phyloP scores from a whole-genome alignment of 148 eudicot genomes.

The Cornus suecica region DNA sequence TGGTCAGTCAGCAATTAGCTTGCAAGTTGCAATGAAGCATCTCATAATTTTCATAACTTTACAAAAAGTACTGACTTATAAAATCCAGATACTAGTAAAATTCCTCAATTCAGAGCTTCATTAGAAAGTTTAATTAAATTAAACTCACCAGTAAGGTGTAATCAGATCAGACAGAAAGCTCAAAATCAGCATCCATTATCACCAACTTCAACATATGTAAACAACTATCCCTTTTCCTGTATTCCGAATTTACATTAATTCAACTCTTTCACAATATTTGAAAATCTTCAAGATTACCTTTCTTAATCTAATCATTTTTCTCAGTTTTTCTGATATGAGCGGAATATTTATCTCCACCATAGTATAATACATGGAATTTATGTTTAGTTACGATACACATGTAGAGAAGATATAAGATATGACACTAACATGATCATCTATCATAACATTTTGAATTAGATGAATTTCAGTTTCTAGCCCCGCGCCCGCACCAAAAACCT shows the following conservation, averaged over 20 bases:
- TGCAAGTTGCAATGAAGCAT: not conserved
- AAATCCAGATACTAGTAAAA: not conserved
- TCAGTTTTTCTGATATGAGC: not conserved
- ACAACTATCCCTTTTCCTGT: not conserved
- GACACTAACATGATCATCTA: not conserved
- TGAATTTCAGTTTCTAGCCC: no score
- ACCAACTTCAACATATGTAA: not conserved
- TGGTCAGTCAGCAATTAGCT: not conserved
- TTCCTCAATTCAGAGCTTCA: not conserved
- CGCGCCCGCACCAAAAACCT: no score
- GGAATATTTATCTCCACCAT: not conserved
- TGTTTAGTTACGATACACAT: not conserved
- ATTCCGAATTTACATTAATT: not conserved
- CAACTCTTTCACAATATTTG: not conserved
- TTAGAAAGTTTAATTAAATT: no score
- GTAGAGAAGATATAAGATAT: not conserved
- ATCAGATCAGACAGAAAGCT: not conserved
- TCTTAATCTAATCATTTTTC: no score
- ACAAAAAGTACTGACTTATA: not conserved
- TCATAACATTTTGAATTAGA: no score
- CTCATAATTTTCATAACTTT: not conserved
- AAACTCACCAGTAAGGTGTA: not conserved
- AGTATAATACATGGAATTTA: not conserved
- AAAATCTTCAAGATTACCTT: no score
- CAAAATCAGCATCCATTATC: constrained; percentile 8